phyloP scores from a whole-genome alignment of 306 rosid genomes.

The Comarum palustre region DNA sequence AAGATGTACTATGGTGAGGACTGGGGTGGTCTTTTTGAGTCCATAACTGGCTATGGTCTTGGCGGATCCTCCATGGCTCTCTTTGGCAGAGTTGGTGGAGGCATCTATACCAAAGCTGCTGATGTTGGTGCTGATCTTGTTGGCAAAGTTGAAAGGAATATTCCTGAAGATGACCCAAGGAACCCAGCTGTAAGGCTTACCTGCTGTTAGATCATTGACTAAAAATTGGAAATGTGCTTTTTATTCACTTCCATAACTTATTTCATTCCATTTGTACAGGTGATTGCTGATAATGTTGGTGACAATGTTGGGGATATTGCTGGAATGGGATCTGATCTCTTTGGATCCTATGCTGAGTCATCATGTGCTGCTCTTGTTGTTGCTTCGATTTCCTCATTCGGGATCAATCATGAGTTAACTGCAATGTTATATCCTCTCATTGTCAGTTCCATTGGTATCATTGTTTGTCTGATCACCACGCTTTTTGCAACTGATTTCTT shows the following conservation, averaged over 20 bases:
- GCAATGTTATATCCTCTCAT: constrained; percentile 86
- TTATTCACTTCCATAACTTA: background rate
- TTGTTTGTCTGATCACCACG: constrained; percentile 86
- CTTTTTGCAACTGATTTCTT: constrained; percentile 88
- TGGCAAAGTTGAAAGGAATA: constrained; percentile 91
- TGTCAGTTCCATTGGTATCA: constrained; percentile 79
- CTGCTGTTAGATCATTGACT: background rate
- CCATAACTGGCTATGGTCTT: constrained; percentile 96
- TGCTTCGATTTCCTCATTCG: constrained; percentile 96
- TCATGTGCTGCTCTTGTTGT: constrained; percentile 99
- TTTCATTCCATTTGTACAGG: constrained; percentile 41
- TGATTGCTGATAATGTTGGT: constrained; percentile 95
- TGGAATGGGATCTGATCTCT: constrained; percentile 98
- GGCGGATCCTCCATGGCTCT: constrained; percentile 99
- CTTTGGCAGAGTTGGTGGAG: constrained; percentile 97
- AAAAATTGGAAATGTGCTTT: background rate
- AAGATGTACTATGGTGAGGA: constrained; percentile 92
- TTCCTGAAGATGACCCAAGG: constrained; percentile 96
- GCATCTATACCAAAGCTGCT: constrained; percentile 97
- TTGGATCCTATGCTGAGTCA: constrained; percentile 96
- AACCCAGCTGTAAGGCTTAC: constrained; percentile 81
- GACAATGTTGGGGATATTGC: constrained; percentile 98
- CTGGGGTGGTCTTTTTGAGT: constrained; percentile 93
- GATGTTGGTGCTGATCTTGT: constrained; percentile 99
- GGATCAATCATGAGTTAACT: constrained; percentile 76